phyloP scores from a whole-genome alignment of 116 monocot species.

The Thalassia testudinum region DNA sequence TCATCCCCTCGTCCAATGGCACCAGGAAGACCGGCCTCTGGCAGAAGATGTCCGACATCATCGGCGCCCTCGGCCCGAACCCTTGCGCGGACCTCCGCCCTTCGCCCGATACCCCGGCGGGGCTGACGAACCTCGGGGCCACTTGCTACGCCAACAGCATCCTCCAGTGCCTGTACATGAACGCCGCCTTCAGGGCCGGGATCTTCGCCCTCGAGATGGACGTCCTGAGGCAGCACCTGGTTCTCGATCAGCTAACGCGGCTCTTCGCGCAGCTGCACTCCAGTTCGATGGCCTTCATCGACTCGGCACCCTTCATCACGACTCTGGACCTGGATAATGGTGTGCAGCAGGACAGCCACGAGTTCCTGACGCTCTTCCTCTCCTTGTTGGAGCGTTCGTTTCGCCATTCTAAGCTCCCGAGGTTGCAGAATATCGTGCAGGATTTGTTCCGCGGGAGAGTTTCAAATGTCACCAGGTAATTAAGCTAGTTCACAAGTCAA shows the following conservation, averaged over 20 bases:
- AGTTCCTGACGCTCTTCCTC: slow-evolving; percentile 92
- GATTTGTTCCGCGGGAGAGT: slow-evolving; percentile 88
- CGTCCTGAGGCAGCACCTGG: slow-evolving; percentile 58
- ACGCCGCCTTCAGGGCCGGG: slow-evolving; percentile 52
- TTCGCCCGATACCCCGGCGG: slow-evolving; percentile 63
- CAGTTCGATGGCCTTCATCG: slow-evolving; percentile 75
- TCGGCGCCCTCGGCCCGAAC: slow-evolving; percentile 57
- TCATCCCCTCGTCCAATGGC: slow-evolving; percentile 67
- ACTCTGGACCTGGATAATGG: slow-evolving; percentile 95
- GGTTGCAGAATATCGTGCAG: slow-evolving; percentile 61
- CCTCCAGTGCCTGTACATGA: slow-evolving; percentile 99
- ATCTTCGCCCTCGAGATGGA: slow-evolving; percentile 75
- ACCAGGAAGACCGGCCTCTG: slow-evolving; percentile 70
- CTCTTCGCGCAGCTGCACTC: slow-evolving; percentile 89
- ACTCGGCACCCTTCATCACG: slow-evolving; percentile 91
- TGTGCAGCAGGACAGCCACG: slow-evolving; percentile 95
- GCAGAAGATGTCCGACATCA: slow-evolving; percentile 78
- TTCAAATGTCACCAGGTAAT: slow-evolving; percentile 79
- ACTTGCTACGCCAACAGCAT: slow-evolving; percentile 99
- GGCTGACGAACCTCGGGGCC: slow-evolving; percentile 88
- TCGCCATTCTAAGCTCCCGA: slow-evolving; percentile 45
- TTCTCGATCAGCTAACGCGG: slow-evolving; percentile 70
- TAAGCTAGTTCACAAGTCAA: not conserved
- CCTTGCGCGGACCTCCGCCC: slow-evolving; percentile 62
- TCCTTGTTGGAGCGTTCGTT: slow-evolving; percentile 80